Conservation (phyloP, 192 early-diverging fungal species). For the Mycoemilia scoparia region DNA sequence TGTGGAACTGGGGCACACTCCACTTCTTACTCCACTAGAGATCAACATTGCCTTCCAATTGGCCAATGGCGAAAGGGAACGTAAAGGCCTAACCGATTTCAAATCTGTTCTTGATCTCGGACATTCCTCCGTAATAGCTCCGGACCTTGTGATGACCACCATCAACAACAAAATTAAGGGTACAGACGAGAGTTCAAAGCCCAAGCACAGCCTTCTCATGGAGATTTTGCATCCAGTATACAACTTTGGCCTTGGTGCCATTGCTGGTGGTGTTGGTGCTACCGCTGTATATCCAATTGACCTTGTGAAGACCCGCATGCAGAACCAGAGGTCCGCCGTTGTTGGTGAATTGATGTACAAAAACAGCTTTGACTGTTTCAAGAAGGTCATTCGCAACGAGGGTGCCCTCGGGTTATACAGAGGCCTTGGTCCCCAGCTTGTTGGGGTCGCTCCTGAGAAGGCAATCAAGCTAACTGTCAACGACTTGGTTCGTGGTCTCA, state of each 20-base stretch:
- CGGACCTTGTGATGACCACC: too few relatives aligned
- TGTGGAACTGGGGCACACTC: too few relatives aligned
- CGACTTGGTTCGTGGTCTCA: conserved; percentile 60
- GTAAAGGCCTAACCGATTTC: too few relatives aligned
- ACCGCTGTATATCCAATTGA: conserved; percentile 94
- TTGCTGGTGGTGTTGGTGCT: conserved; percentile 88
- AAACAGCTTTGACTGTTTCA: conserved; percentile 91
- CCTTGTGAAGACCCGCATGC: conserved; percentile 96
- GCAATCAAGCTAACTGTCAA: conserved; percentile 97
- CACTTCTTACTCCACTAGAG: conserved; percentile 26
- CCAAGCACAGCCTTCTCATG: conserved; percentile 7
- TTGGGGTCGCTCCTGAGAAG: conserved; percentile 93
- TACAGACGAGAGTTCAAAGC: not conserved
- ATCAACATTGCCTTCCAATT: conserved; percentile 21
- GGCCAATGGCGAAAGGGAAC: too few relatives aligned
- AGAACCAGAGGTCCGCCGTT: conserved; percentile 82
- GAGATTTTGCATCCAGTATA: conserved; percentile 39
- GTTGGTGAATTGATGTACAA: conserved; percentile 86
- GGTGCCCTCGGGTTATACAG: conserved; percentile 80
- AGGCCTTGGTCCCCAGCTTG: conserved; percentile 80
- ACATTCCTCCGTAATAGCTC: too few relatives aligned
- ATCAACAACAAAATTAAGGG: not conserved
- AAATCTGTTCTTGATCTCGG: too few relatives aligned
- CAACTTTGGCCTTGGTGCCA: conserved; percentile 64
- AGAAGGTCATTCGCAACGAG: conserved; percentile 82